Evolutionary conservation across 768 basidiomycete species (phyloP), one percentile per base, ranked within the genome.

Genomic region (Tricholoma matsutake): DNA sequence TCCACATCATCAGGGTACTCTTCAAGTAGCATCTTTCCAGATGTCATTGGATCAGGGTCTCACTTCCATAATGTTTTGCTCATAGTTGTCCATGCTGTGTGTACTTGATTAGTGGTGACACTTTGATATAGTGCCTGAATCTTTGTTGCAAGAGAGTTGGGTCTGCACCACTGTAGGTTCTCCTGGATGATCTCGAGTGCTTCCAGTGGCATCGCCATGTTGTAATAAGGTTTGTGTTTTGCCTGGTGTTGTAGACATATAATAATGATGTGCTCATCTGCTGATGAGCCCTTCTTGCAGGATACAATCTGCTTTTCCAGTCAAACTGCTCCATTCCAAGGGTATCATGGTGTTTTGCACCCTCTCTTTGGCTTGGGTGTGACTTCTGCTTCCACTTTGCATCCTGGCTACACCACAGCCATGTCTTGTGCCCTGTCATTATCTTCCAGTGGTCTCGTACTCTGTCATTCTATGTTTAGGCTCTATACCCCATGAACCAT

Each of bases 11-110:
- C 61, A n/a, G n/a, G 16, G 47, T 41, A 61, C 54, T 74, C 66
- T 4, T 53, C 57, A 11, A 74, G 61, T 29, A 74, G 63, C 16
- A 52, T 61, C 51, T 57, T 52, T 22, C 71, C 71, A 3, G 68
- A 73, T 20, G 59, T 57, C 6, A 74, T 47, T 43, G 70, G 73
- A 20, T 49, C 28, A 37, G 66, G 52, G n/a, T 69, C 65, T 31
- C 61, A 49, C 3, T 62, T 60, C 73, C 71, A 73, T 16, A 65
- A 59, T 3, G 58, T 56, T 49, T 74, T 55, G 52, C 73, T 75
- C 60, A 70, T 64, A 43, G 61, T 55, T 14, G 56, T 62, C 72
- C n/a, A n/a, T 41, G n/a, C n/a, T n/a, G n/a, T n/a, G n/a, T n/a
- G n/a, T n/a, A n/a, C n/a, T n/a, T n/a, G n/a, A n/a, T n/a, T 61